Evolutionary conservation across 139 green algal species (phyloP).

Genomic region (Limnomonas spitsbergensis): DNA sequence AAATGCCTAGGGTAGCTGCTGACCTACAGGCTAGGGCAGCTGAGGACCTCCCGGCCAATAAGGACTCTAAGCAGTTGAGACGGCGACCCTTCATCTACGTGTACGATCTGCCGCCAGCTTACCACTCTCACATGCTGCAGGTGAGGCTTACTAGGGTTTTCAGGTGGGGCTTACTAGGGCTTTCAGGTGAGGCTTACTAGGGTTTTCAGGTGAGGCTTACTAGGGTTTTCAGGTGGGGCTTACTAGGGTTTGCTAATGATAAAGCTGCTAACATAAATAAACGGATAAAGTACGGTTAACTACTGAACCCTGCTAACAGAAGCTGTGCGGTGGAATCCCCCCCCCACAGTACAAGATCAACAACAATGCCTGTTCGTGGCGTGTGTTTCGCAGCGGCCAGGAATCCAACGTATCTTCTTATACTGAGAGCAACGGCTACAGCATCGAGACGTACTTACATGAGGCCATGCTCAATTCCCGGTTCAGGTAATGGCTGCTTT

Average conservation of each 20-base stretch:
- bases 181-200: too few relatives aligned
- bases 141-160: too few relatives aligned
- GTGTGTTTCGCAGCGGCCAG: not conserved
- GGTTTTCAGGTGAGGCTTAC: too few relatives aligned
- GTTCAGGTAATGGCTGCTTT: not conserved
- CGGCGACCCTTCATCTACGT: conserved; percentile 52
- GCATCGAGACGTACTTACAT: conserved; percentile 28
- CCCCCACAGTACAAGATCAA: conserved; percentile 56
- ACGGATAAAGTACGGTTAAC: too few relatives aligned
- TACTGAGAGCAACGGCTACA: not conserved
- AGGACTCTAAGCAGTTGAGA: not conserved
- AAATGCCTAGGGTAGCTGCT: not conserved
- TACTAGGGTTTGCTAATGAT: too few relatives aligned
- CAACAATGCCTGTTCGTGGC: not conserved
- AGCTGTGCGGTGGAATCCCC: too few relatives aligned
- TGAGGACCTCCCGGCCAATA: not conserved
- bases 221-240: too few relatives aligned
- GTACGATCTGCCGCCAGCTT: conserved; percentile 48
- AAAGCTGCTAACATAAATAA: too few relatives aligned
- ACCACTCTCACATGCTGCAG: conserved; percentile 50
- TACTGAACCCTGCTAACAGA: too few relatives aligned
- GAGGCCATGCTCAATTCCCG: conserved; percentile 27
- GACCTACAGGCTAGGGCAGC: not conserved
- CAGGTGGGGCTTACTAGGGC: too few relatives aligned
- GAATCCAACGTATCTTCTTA: too few relatives aligned